phyloP scores from a whole-genome alignment of 2,329 filamentous ascomycete species.

The Alternaria angustiovoidea region DNA sequence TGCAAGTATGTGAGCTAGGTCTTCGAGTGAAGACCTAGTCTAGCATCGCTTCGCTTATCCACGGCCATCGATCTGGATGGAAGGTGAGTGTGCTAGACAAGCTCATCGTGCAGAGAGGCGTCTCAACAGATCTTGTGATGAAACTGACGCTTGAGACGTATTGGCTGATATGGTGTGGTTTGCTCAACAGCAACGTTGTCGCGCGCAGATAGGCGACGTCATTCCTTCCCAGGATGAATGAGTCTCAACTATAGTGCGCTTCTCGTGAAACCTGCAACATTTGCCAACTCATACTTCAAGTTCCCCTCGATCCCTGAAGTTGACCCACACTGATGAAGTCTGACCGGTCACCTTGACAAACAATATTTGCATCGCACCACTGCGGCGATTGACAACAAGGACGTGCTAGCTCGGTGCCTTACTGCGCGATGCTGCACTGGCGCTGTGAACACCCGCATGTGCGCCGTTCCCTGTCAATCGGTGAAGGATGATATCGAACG shows the following conservation, averaged over 20 bases:
- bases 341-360: not conserved
- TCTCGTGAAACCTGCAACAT: not conserved
- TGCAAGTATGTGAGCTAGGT: not conserved
- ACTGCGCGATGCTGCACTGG: conserved; percentile 18
- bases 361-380: conserved; percentile 9
- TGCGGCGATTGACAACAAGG: conserved; percentile 2
- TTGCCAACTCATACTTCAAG: not conserved
- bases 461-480: conserved; percentile 6
- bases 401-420: conserved; percentile 10
- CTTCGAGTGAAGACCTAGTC: not conserved
- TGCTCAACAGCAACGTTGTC: not conserved
- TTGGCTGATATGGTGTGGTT: not conserved
- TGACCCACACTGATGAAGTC: not conserved
- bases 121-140: conserved; percentile 5
- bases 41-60: conserved; percentile 6
- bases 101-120: conserved; percentile 6
- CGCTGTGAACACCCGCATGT: conserved; percentile 15
- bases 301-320: not conserved
- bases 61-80: not conserved
- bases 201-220: not conserved
- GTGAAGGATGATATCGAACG: conserved; percentile 7
- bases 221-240: not conserved
- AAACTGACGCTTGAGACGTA: not conserved
- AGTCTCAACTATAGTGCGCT: not conserved
- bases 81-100: conserved; percentile 1